phyloP scores from a whole-genome alignment of 2,329 filamentous ascomycete genomes.

The Ceratocystis lukuohia region DNA sequence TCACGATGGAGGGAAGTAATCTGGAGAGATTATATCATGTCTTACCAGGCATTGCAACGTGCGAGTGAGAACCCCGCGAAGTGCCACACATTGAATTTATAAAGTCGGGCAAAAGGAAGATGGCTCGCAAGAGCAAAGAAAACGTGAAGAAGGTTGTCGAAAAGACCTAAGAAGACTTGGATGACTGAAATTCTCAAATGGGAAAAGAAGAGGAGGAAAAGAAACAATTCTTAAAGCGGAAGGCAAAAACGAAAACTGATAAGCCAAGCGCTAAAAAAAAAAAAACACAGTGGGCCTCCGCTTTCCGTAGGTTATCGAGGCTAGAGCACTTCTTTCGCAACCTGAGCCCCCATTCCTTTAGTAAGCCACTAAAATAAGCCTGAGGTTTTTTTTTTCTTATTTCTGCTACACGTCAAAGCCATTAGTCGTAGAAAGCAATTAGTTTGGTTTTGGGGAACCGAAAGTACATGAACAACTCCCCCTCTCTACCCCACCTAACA shows the following conservation, averaged over 20 bases:
- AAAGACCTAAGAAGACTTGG: background rate
- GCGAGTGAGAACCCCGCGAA: slow-evolving; percentile 16
- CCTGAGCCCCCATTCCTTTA: background rate
- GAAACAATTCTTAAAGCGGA: background rate
- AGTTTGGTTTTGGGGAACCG: background rate
- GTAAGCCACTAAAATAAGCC: background rate
- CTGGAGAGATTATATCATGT: background rate
- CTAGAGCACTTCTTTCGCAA: background rate
- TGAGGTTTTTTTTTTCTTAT: background rate
- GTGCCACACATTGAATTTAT: slow-evolving; percentile 16
- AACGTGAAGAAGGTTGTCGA: background rate
- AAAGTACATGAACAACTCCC: background rate
- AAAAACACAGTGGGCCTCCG: slow-evolving; percentile 6
- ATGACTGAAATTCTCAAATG: background rate
- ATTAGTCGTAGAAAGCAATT: background rate
- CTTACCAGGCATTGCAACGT: slow-evolving; percentile 19
- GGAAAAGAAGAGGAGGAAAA: background rate
- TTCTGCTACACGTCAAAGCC: background rate
- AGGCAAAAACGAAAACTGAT: background rate
- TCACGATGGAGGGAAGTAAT: background rate
- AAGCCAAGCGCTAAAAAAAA: slow-evolving; percentile 9
- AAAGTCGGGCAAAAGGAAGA: background rate
- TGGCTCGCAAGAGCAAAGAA: background rate
- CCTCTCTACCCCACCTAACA: background rate
- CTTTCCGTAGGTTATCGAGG: slow-evolving; percentile 14